These are phyloP conservation scores for Beauveria bassiana DNA, from an alignment of 2,329 filamentous ascomycete species.

Conservation along the genomic window DNA sequence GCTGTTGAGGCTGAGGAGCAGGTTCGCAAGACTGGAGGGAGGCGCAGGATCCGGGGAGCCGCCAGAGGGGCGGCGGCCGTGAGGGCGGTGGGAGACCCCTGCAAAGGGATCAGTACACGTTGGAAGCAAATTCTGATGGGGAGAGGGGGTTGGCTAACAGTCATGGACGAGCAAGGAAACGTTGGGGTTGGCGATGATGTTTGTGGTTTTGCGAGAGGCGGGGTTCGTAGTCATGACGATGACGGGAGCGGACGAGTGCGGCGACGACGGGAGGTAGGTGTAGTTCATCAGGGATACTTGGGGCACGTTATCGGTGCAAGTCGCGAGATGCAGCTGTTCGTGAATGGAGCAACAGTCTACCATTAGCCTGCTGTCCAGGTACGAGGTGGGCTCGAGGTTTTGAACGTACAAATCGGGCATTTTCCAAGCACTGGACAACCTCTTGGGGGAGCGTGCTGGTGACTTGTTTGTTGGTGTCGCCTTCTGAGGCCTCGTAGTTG, in stretches of 20 bases:
- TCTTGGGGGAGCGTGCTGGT: slow-evolving; percentile 69
- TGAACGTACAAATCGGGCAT: slow-evolving; percentile 76
- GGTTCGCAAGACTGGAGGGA: slow-evolving; percentile 68
- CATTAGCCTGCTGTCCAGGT: background rate
- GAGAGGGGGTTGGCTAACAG: slow-evolving; percentile 38
- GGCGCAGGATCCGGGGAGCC: slow-evolving; percentile 58
- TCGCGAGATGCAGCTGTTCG: slow-evolving; percentile 86
- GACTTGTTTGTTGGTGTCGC: slow-evolving; percentile 61
- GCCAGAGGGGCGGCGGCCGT: slow-evolving; percentile 48
- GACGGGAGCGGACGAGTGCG: slow-evolving; percentile 61
- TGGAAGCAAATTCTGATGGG: background rate
- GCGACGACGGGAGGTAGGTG: slow-evolving; percentile 81
- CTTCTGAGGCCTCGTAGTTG: slow-evolving; percentile 67
- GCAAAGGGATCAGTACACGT: slow-evolving; percentile 6
- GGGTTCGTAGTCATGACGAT: slow-evolving; percentile 92
- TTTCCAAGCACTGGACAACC: slow-evolving; percentile 85
- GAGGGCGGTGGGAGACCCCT: slow-evolving; percentile 85
- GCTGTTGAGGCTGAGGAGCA: slow-evolving; percentile 87
- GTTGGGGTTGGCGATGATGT: slow-evolving; percentile 74
- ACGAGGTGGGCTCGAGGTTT: background rate
- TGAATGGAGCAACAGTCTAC: background rate
- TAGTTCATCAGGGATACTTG: slow-evolving; percentile 99
- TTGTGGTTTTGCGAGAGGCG: slow-evolving; percentile 70
- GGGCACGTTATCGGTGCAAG: slow-evolving; percentile 72
- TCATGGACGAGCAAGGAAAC: slow-evolving; percentile 96